Conservation (phyloP, 2,329 filamentous ascomycete genomes). For the Colletotrichum scovillei region DNA sequence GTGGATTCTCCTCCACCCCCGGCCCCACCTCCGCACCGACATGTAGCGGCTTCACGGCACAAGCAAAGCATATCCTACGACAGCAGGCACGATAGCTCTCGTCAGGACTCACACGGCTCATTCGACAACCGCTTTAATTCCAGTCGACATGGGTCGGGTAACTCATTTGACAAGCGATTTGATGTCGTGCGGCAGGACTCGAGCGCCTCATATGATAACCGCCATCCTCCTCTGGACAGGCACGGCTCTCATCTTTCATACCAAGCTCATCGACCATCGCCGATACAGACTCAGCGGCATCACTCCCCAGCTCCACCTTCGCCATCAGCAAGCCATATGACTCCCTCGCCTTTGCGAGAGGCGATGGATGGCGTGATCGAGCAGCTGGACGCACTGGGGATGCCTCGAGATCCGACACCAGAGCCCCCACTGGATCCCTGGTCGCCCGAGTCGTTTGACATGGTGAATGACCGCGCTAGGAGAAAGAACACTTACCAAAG, state of each 20-base stretch:
- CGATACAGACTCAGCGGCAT: constrained; percentile 65
- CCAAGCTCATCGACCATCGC: constrained; percentile 45
- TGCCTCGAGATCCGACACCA: constrained; percentile 66
- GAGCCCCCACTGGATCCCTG: constrained; percentile 77
- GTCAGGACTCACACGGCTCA: constrained; percentile 53
- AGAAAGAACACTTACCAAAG: constrained; percentile 52
- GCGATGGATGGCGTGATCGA: constrained; percentile 99
- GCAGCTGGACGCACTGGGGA: constrained; percentile 87
- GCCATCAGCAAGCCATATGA: constrained; percentile 74
- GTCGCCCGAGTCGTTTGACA: constrained; percentile 88
- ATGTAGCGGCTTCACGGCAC: constrained; percentile 55
- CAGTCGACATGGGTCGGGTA: constrained; percentile 52
- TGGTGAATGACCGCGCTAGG: constrained; percentile 57
- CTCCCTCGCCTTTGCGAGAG: constrained; percentile 90
- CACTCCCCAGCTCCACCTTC: constrained; percentile 77
- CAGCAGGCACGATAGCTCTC: constrained; percentile 41
- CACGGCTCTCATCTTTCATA: constrained; percentile 54
- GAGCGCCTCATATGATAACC: constrained; percentile 45
- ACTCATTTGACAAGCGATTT: constrained; percentile 52
- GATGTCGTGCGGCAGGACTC: constrained; percentile 44
- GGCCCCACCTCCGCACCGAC: constrained; percentile 85
- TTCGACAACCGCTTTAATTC: constrained; percentile 48
- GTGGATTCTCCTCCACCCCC: constrained; percentile 79
- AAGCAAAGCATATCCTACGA: constrained; percentile 47
- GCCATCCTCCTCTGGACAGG: constrained; percentile 43